Evolutionary conservation across 345 rosid genomes (phyloP), one percentile per base, ranked within the genome.

Genomic region (Anacardium occidentale): DNA sequence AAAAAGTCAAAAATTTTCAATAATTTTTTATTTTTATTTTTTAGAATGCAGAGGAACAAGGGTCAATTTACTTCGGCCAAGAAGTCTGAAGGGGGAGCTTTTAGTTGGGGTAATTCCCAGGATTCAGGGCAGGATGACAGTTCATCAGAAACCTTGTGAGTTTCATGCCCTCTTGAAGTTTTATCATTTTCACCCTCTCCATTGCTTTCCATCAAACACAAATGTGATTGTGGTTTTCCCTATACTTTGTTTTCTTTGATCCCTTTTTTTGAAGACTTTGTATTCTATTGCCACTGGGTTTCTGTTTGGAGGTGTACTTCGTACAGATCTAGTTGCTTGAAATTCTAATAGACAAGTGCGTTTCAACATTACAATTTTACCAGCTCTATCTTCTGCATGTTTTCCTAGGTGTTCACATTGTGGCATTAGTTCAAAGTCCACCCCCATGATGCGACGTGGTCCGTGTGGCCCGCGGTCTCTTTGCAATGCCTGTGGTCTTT

Each of bases 391-490:
- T 62, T 64, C 62, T 47, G 22, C 66, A 22, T 50, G 20, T n/a
- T 74, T 80, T 29, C 68, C 50, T 82, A 94, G 98, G 75, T 94
- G 98, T 80, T 83, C 83, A 37, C 98, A 94, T 76, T 94, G 98
- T 77, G 96, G 98, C 77, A 85, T 72, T 65, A 89, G 89, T 84
- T 92, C 97, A 53, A 90, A 85, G 73, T 80, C 82, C 59, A 94
- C 98, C 55, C 98, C 98, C n/a, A 94, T 94, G 98, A 94, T 94
- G 98, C 92, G 98, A 55, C 98, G 98, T 32, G 98, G 98, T 70
- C 98, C 98, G 62, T 78, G 90, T 58, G 98, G 98, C 66, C 98
- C 96, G 47, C 87, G 98, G 78, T 86, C 98, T 66, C 94, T 94
- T 64, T 94, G 98, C 89, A 94, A 94, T 88, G 98, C 98, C 22